A percentile compares a stretch with the other conserved stretches of the same genome.
Evolutionary conservation across 163 green algal genomes (phyloP).

Genomic region (Prototheca cutis): DNA sequence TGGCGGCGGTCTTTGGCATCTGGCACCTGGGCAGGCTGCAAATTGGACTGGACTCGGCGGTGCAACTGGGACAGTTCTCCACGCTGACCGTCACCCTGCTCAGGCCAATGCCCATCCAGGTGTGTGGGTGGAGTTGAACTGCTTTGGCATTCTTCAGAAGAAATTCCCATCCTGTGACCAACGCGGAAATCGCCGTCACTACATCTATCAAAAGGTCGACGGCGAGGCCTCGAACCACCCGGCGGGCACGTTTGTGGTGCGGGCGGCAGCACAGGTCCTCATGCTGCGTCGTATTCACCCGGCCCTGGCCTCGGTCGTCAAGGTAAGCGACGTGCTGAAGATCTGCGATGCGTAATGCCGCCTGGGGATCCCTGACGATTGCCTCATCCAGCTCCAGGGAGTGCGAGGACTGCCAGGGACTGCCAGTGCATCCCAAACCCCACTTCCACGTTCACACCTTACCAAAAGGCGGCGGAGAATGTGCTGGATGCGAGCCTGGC

Average conservation of each 20-base stretch:
- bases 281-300: slow-evolving; percentile 42
- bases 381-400: no score
- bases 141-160: no score
- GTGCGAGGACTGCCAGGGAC: no score
- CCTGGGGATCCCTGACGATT: no score
- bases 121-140: no score
- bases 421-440: no score
- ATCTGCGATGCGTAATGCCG: no score
- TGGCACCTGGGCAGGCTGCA: slow-evolving; percentile 61
- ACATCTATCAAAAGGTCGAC: slow-evolving; percentile 60
- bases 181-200: no score
- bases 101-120: slow-evolving; percentile 52
- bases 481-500: not conserved
- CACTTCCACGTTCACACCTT: not conserved
- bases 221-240: slow-evolving; percentile 69
- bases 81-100: slow-evolving; percentile 30
- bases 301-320: not conserved
- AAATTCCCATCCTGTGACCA: no score
- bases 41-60: slow-evolving; percentile 56
- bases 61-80: slow-evolving; percentile 50
- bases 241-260: slow-evolving; percentile 3
- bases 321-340: not conserved
- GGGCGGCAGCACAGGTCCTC: slow-evolving; percentile 21
- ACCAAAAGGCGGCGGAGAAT: not conserved
- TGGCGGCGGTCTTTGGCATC: slow-evolving; percentile 51